These are phyloP conservation scores for Yamadazyma buinensis DNA, from an alignment of 1,139 yeast genomes.

Conservation along the genomic window DNA sequence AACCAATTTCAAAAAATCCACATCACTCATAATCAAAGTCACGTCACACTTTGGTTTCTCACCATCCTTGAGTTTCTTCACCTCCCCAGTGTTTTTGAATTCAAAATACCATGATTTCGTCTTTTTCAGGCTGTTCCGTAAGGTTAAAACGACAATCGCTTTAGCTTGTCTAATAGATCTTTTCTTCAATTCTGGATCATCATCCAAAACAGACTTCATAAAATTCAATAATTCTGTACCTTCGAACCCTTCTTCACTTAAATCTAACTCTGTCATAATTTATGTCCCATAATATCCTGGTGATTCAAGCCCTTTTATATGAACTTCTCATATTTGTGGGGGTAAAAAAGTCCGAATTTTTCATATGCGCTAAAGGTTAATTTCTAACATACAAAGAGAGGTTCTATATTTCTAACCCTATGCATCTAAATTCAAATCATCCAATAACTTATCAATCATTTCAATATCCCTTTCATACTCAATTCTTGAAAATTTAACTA, in stretches of 20 bases:
- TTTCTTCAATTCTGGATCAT: constrained; percentile 18
- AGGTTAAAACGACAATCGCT: constrained; percentile 17
- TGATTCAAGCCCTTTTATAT: no score
- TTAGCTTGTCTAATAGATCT: constrained; percentile 19
- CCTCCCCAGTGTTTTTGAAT: constrained; percentile 18
- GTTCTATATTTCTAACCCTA: no score
- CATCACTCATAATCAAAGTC: constrained; percentile 17
- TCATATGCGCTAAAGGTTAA: no score
- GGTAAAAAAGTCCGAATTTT: no score
- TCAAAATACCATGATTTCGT: constrained; percentile 22
- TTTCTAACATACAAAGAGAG: no score
- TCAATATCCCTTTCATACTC: constrained; percentile 32
- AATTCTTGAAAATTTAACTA: constrained; percentile 26
- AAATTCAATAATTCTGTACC: constrained; percentile 22
- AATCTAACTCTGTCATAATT: no score
- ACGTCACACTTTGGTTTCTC: constrained; percentile 19
- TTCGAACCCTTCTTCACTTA: constrained; percentile 23
- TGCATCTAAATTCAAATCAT: constrained; percentile 43
- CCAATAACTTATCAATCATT: constrained; percentile 42
- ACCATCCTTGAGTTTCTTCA: constrained; percentile 17
- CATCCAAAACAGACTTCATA: constrained; percentile 20
- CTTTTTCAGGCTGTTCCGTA: constrained; percentile 18
- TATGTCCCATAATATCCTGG: no score
- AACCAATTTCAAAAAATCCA: constrained; percentile 20
- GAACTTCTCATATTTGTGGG: no score